Evolutionary conservation across 1,284 basidiomycete species (phyloP).

Genomic region (Leccinum glutinopallens): DNA sequence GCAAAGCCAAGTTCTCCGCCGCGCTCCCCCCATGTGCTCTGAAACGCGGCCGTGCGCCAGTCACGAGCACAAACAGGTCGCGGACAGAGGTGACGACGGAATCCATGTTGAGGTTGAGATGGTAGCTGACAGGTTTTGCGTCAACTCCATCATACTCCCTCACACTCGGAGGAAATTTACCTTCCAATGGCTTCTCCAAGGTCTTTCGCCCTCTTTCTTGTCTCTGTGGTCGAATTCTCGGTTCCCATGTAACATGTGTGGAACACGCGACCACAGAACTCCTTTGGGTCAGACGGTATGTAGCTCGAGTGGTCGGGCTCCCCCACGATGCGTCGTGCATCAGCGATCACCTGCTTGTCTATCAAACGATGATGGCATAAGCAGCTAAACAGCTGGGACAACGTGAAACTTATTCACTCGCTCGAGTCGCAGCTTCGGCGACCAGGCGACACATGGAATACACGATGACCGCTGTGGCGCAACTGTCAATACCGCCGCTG

Average conservation of each 20-base stretch:
- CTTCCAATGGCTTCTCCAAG: constrained; percentile 89
- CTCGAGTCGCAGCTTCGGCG: constrained; percentile 67
- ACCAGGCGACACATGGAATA: constrained; percentile 96
- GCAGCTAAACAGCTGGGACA: neutral
- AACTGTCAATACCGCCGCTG: constrained; percentile 97
- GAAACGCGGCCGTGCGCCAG: constrained; percentile 83
- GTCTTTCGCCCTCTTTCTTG: constrained; percentile 83
- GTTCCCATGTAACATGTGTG: constrained; percentile 99
- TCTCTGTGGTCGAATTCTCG: constrained; percentile 90
- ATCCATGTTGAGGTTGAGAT: constrained; percentile 97
- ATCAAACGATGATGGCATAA: constrained; percentile 7
- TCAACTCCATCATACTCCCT: constrained; percentile 11
- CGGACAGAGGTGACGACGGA: constrained; percentile 83
- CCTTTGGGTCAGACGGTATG: constrained; percentile 81
- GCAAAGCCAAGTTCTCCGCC: constrained; percentile 94
- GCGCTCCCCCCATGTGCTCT: constrained; percentile 84
- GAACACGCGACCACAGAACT: constrained; percentile 88
- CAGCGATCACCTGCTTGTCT: constrained; percentile 88
- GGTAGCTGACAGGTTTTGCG: constrained; percentile 62
- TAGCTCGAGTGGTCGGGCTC: constrained; percentile 82
- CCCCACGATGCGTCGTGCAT: constrained; percentile 88
- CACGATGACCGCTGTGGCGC: constrained; percentile 94
- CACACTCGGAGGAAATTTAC: constrained; percentile 41
- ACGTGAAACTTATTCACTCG: constrained; percentile 51
- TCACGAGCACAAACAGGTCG: constrained; percentile 84